Evolutionary conservation across 495 filamentous ascomycete species (phyloP).

Genomic region (Aspergillus haitiensis): DNA sequence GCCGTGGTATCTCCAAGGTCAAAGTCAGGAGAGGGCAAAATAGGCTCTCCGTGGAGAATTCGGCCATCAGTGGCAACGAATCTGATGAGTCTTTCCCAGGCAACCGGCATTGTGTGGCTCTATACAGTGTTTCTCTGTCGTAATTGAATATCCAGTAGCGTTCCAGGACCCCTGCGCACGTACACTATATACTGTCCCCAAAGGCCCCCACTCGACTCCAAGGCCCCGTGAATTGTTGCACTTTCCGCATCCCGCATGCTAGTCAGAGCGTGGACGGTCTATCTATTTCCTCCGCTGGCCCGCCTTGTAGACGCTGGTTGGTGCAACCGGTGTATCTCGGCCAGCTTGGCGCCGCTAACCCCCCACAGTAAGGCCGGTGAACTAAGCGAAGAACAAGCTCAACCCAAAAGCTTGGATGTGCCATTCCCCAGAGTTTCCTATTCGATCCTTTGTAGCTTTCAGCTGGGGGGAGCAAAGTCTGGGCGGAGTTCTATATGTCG

Average conservation of each 20-base stretch:
- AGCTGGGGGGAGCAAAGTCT: too few relatives aligned
- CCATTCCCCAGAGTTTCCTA: too few relatives aligned
- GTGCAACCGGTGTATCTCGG: neutral
- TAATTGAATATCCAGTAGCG: too few relatives aligned
- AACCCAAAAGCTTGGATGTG: too few relatives aligned
- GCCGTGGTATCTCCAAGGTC: conserved; percentile 43
- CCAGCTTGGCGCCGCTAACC: neutral
- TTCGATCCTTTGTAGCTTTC: too few relatives aligned
- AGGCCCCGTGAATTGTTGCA: too few relatives aligned
- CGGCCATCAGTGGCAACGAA: conserved; percentile 48
- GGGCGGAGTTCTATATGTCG: too few relatives aligned
- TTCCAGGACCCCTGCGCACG: too few relatives aligned
- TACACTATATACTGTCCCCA: too few relatives aligned
- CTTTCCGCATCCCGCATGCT: too few relatives aligned
- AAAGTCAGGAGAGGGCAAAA: conserved; percentile 39
- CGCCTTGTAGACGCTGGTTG: neutral
- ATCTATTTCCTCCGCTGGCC: conserved; percentile 1
- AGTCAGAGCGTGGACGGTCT: neutral
- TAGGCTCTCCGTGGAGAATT: conserved; percentile 49
- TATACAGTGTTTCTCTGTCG: too few relatives aligned
- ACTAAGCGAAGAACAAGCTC: neutral
- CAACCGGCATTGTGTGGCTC: neutral
- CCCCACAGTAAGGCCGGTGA: neutral
- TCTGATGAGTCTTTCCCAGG: conserved; percentile 52
- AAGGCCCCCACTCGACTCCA: too few relatives aligned